Conservation (phyloP, 495 filamentous ascomycete genomes). For the Chaetomidium leptoderma region DNA sequence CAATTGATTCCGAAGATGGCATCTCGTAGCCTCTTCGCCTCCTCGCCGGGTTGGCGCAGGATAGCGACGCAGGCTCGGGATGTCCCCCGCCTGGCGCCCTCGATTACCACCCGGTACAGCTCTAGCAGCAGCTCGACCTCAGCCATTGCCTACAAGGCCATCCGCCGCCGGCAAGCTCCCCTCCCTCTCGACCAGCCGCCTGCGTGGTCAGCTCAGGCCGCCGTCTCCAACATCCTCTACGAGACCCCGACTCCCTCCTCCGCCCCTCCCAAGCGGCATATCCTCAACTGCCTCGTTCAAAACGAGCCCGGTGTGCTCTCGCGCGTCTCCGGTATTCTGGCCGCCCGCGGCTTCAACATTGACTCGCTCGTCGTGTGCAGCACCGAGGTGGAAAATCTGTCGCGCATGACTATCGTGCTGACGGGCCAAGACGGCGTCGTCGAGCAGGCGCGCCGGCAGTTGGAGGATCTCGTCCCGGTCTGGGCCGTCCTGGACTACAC, state of each 20-base stretch:
- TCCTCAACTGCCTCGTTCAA: conserved; percentile 97
- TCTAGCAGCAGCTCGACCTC: conserved; percentile 63
- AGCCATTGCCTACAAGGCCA: conserved; percentile 93
- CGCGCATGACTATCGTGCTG: conserved; percentile 97
- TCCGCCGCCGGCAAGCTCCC: conserved; percentile 80
- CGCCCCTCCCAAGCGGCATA: conserved; percentile 83
- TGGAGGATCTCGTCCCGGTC: conserved; percentile 94
- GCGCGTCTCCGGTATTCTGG: conserved; percentile 92
- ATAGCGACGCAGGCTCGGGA: conserved; percentile 27
- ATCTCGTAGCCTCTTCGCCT: conserved; percentile 39
- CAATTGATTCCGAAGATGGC: conserved; percentile 35
- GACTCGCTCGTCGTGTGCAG: conserved; percentile 96
- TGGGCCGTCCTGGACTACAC: conserved; percentile 99
- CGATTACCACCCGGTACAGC: conserved; percentile 25
- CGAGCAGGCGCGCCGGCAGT: conserved; percentile 90
- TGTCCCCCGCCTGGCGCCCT: conserved; percentile 21
- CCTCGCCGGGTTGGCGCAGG: conserved; percentile 34
- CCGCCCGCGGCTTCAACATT: conserved; percentile 97
- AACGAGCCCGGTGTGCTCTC: conserved; percentile 97
- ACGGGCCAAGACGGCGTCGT: conserved; percentile 95
- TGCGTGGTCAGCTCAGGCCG: conserved; percentile 88
- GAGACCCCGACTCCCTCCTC: conserved; percentile 84
- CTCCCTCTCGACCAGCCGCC: conserved; percentile 75
- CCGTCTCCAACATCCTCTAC: conserved; percentile 97
- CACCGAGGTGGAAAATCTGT: conserved; percentile 95